Conservation (phyloP, 2,329 filamentous ascomycete genomes). For the Cladosporium sp. region DNA sequence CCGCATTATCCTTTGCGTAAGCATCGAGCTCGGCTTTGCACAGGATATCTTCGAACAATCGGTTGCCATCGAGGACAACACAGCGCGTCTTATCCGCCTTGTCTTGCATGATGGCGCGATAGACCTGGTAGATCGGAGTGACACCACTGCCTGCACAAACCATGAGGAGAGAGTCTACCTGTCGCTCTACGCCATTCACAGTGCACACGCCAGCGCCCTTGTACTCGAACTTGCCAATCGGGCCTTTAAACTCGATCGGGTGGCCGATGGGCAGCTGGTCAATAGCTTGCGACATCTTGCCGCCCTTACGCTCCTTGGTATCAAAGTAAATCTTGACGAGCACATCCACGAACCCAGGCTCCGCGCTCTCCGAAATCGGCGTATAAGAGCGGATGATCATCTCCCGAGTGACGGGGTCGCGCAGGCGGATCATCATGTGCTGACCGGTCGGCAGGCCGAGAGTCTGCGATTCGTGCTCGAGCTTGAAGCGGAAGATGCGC, state of each 20-base stretch:
- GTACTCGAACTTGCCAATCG: constrained; percentile 84
- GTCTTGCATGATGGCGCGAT: constrained; percentile 72
- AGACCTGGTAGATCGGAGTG: constrained; percentile 86
- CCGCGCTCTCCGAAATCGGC: constrained; percentile 67
- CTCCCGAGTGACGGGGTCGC: constrained; percentile 69
- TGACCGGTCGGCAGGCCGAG: constrained; percentile 82
- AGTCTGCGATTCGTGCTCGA: constrained; percentile 69
- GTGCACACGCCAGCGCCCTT: constrained; percentile 65
- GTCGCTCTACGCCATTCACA: constrained; percentile 59
- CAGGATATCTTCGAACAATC: constrained; percentile 77
- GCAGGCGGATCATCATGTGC: constrained; percentile 81
- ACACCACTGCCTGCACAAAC: constrained; percentile 87
- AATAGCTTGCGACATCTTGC: constrained; percentile 80
- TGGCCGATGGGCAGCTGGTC: constrained; percentile 72
- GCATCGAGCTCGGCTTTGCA: constrained; percentile 71
- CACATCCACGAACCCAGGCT: constrained; percentile 68
- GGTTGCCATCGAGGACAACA: constrained; percentile 76
- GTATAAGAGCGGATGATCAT: constrained; percentile 85
- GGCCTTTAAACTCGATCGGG: constrained; percentile 81
- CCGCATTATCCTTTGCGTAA: constrained; percentile 56
- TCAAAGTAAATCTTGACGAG: constrained; percentile 82
- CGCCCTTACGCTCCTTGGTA: constrained; percentile 60
- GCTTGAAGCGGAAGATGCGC: constrained; percentile 76
- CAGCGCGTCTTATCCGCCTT: constrained; percentile 66
- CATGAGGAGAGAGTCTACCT: constrained; percentile 74